Percentiles rank a stretch among this genome's conserved stretches.
Evolutionary conservation across 1,284 basidiomycete species (phyloP).

Genomic region (Tremellales sp.): DNA sequence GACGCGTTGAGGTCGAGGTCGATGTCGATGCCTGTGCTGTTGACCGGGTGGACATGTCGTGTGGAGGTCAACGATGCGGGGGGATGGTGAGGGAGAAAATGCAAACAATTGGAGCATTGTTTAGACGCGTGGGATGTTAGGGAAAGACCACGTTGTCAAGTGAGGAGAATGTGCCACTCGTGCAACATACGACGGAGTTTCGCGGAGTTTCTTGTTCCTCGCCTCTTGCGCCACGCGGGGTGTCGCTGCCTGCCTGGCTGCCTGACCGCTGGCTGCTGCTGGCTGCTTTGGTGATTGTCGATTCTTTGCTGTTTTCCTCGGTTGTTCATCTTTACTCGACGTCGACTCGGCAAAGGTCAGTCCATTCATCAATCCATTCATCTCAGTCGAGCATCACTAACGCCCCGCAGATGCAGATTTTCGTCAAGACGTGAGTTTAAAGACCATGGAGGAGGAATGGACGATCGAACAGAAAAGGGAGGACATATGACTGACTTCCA

Average conservation of each 20-base stretch:
- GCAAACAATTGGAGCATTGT: not conserved
- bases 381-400: not conserved
- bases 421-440: conserved; percentile 29
- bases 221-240: no score
- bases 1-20: not conserved
- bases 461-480: not conserved
- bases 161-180: not conserved
- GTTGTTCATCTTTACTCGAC: not conserved
- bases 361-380: not conserved
- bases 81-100: not conserved
- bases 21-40: not conserved
- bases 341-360: not conserved
- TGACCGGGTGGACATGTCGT: not conserved
- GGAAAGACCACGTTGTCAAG: not conserved
- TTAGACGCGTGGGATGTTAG: not conserved
- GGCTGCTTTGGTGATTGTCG: not conserved
- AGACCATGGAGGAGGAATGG: not conserved
- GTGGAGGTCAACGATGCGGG: not conserved
- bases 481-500: conserved; percentile 4
- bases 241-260: no score
- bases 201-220: conserved; percentile 12
- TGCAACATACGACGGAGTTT: conserved; percentile 4
- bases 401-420: conserved; percentile 32
- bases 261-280: not conserved
- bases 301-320: not conserved